A percentile compares a stretch with the other conserved stretches of the same genome.
These are phyloP conservation scores for Entomortierella lignicola DNA, from an alignment of 192 early-diverging fungal genomes.

Conservation along the genomic window DNA sequence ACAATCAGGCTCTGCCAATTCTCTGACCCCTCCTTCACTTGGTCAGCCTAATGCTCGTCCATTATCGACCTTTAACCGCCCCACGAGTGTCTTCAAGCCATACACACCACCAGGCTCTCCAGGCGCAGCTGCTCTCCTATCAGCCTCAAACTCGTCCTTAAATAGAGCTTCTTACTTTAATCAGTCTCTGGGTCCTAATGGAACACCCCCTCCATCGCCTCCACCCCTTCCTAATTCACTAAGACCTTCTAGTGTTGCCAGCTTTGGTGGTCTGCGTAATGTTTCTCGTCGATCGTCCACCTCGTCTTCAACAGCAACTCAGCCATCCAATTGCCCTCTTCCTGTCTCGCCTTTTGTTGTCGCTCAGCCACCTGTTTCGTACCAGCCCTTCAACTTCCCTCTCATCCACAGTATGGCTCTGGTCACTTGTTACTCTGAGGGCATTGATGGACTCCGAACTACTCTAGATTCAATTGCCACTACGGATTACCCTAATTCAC, in stretches of 20 bases:
- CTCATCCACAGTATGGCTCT: slow-evolving; percentile 75
- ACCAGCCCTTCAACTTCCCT: slow-evolving; percentile 67
- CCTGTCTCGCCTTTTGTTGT: slow-evolving; percentile 29
- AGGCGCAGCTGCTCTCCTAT: slow-evolving; percentile 27
- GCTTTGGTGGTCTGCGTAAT: slow-evolving; percentile 43
- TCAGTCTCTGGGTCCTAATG: slow-evolving; percentile 16
- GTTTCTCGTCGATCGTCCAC: slow-evolving; percentile 59
- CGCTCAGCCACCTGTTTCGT: slow-evolving; percentile 57
- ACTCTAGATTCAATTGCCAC: slow-evolving; percentile 89
- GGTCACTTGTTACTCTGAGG: slow-evolving; percentile 94
- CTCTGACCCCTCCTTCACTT: slow-evolving; percentile 17
- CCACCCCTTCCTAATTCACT: slow-evolving; percentile 22
- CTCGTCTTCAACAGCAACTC: slow-evolving; percentile 47
- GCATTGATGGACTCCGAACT: slow-evolving; percentile 77
- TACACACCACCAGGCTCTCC: slow-evolving; percentile 51
- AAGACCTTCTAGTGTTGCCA: slow-evolving; percentile 43
- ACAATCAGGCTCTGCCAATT: slow-evolving; percentile 15
- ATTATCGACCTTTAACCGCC: slow-evolving; percentile 46
- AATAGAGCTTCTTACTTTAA: slow-evolving; percentile 40
- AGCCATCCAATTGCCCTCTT: slow-evolving; percentile 34
- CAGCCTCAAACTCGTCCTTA: slow-evolving; percentile 30
- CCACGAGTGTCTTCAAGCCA: slow-evolving; percentile 48
- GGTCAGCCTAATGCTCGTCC: slow-evolving; percentile 25
- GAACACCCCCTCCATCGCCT: slow-evolving; percentile 45
- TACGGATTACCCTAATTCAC: slow-evolving; percentile 85